Base-by-base conservation (phyloP, 1,139 yeast species). In the Debaryomycetaceae sp. region DNA sequence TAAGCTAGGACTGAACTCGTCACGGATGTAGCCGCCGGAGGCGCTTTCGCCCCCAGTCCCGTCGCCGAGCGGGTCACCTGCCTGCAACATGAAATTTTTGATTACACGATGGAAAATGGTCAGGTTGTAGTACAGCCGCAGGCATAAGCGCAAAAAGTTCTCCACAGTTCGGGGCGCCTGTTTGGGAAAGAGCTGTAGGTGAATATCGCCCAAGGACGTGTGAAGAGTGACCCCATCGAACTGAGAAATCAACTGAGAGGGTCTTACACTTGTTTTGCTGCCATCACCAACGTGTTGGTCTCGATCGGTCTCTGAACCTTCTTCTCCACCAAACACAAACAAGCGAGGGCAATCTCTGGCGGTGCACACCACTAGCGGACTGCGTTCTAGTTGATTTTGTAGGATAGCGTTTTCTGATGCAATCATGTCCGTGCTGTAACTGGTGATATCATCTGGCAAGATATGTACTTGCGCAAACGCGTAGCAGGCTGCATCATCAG, bases 41-140 rank as follows among this genome's bases (percentile, higher is more conserved):
- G 57, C 50, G 21, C 68, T 51, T 38, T 65, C 61, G 12, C 75
- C 71, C 11, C 78, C 72, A 4, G 74, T 61, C 5, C 75, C 77
- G 38, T 63, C 62, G 2, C 76, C 77, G 18, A 46, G 42, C 1
- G 74, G 74, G 40, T 71, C 78, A 2, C 78, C 78, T 3, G 72
- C 65, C 43, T 73, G 78, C 28, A 72, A 58, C 77, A 72, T 71
- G 35, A 72, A 71, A 25, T 56, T 55, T 34, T 61, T 58, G 32
- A 72, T 65, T 6, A 70, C 65, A 19, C 77, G 49, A 40, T 72
- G 77, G 43, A 72, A 72, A 1, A 58, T 56, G 8, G 63, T 45
- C 20, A 53, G 49, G 39, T 67, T 56, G 46, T 69, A 71, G 43
- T 64, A 67, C 11, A 61, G 61, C 4, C 48, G 51, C 23, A 45